Conservation (phyloP, 2,329 filamentous ascomycete genomes). For the Alternaria dauci region DNA sequence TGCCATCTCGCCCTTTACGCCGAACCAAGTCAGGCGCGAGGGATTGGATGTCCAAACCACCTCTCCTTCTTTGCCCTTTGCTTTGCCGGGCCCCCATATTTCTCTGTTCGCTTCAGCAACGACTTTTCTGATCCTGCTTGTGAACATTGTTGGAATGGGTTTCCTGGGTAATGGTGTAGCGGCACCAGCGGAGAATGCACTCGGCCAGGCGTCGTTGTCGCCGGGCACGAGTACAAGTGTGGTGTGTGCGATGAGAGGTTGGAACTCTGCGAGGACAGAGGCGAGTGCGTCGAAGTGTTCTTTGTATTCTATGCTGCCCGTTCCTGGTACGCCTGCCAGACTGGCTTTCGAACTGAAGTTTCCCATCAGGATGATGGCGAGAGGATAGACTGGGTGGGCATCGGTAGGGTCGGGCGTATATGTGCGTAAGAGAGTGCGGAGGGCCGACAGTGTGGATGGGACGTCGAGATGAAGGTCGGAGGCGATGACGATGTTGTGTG, state of each 20-base stretch:
- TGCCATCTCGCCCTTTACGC: conserved; percentile 85
- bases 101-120: conserved; percentile 83
- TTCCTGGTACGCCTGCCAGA: conserved; percentile 70
- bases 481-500: conserved; percentile 73
- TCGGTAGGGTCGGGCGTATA: conserved; percentile 69
- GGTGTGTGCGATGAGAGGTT: conserved; percentile 76
- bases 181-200: conserved; percentile 80
- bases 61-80: conserved; percentile 67
- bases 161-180: conserved; percentile 74
- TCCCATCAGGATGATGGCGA: conserved; percentile 83
- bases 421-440: conserved; percentile 77
- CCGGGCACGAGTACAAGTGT: conserved; percentile 94
- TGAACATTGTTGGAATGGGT: conserved; percentile 86
- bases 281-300: conserved; percentile 93
- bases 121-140: conserved; percentile 80
- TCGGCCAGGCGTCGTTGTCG: conserved; percentile 97
- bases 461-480: conserved; percentile 88
- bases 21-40: conserved; percentile 81
- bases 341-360: conserved; percentile 74
- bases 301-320: conserved; percentile 94
- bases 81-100: conserved; percentile 55
- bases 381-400: conserved; percentile 69
- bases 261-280: conserved; percentile 82
- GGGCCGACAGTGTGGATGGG: conserved; percentile 79
- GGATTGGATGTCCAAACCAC: conserved; percentile 92